Evolutionary conservation across 2,329 filamentous ascomycete genomes (phyloP).

Genomic region (Neospermospora avenae): DNA sequence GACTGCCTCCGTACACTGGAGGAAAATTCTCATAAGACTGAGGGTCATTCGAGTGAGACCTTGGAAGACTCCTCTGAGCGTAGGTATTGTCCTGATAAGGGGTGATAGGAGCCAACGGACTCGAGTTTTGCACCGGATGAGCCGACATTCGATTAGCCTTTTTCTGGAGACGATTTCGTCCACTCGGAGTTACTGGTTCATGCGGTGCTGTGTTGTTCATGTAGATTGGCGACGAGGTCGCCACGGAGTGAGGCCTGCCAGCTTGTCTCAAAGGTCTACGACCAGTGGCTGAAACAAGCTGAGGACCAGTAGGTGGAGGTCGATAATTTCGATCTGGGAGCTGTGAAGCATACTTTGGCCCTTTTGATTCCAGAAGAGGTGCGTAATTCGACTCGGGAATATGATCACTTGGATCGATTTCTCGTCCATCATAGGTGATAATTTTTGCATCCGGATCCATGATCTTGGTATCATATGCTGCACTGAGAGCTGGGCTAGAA

Average conservation of each 20-base stretch:
- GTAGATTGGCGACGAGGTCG: constrained; percentile 24
- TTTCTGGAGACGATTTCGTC: constrained; percentile 63
- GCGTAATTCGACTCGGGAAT: constrained; percentile 55
- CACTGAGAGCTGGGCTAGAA: constrained; percentile 29
- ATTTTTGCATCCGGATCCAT: constrained; percentile 64
- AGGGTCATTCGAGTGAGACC: constrained; percentile 30
- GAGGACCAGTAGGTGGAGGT: constrained; percentile 49
- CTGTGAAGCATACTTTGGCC: constrained; percentile 39
- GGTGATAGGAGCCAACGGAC: constrained; percentile 31
- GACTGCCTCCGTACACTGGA: constrained; percentile 29
- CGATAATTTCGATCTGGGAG: constrained; percentile 38
- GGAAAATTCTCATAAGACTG: constrained; percentile 29
- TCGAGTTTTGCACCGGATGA: constrained; percentile 28
- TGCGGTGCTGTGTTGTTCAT: constrained; percentile 33
- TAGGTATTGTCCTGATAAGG: constrained; percentile 32
- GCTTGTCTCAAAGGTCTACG: constrained; percentile 51
- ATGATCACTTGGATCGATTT: constrained; percentile 78
- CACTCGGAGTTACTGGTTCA: constrained; percentile 39
- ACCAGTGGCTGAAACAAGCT: constrained; percentile 48
- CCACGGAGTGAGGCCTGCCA: constrained; percentile 48
- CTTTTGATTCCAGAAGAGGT: constrained; percentile 45
- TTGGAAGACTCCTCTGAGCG: constrained; percentile 24
- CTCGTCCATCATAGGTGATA: constrained; percentile 70
- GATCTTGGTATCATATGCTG: constrained; percentile 30
- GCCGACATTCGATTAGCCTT: constrained; percentile 41